Evolutionary conservation across 768 basidiomycete genomes (phyloP), one percentile per base, ranked within the genome.

Genomic region (Stropharia rugosoannulata): DNA sequence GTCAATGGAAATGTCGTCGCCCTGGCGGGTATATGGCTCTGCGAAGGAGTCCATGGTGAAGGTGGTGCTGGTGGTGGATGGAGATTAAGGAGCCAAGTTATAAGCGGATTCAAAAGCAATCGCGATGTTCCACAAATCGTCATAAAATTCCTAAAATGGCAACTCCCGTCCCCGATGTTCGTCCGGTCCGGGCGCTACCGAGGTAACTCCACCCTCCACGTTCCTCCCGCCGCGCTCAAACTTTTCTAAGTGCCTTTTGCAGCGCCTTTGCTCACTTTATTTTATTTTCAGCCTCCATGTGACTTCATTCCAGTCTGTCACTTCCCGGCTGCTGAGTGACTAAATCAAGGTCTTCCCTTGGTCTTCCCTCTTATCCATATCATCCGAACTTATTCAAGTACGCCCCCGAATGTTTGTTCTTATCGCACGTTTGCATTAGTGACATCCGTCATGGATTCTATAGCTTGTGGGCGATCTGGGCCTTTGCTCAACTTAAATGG

Each of bases 41-140:
- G 80, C 70, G 75, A 89, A 91, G 25, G 84, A 84, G 72, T 91
- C 86, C 84, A 89, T 88, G 37, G 53, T 47, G 38, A 36, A 32
- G 16, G 45, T 13, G 15, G 48, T 45, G n/a, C n/a, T n/a, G 16
- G 54, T 44, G 53, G 19, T 16, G 37, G 37, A 43, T 46, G 40
- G 56, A 58, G 57, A 59, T 50, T 50, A 53, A 44, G 43, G 54
- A 51, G 54, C 56, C 40, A 41, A 59, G 49, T 46, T 47, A 22
- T 22, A 22, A 47, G 53, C 15, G 38, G 36, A 48, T 47, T 41
- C 38, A 39, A 58, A 50, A 18, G 50, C 52, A 62, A 64, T 64
- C 64, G 61, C 53, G 62, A 61, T 62, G 50, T 58, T 59, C 56
- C 42, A 62, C 61, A 67, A 67, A 68, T 64, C 64, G 56, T 64